phyloP scores from a whole-genome alignment of 2,329 filamentous ascomycete genomes.

The Ceratocystis diversiconidia region DNA sequence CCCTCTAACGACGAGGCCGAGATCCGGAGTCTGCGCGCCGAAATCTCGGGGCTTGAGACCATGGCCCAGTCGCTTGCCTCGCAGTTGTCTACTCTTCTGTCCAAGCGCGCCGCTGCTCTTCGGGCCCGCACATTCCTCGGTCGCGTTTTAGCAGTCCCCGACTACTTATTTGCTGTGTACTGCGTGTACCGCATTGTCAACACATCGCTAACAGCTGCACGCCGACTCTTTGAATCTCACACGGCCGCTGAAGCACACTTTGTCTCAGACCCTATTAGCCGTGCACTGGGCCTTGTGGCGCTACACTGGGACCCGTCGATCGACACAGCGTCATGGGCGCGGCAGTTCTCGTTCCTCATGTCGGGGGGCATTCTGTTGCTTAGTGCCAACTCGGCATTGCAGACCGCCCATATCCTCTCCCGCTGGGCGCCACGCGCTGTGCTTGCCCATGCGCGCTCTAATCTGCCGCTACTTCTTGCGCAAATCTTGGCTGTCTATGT shows the following conservation, averaged over 20 bases:
- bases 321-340: constrained; percentile 69
- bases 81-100: constrained; percentile 47
- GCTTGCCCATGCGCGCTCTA: constrained; percentile 60
- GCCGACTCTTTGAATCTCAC: constrained; percentile 37
- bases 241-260: constrained; percentile 21
- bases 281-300: constrained; percentile 63
- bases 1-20: constrained; percentile 46
- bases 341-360: constrained; percentile 76
- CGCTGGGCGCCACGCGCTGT: constrained; percentile 59
- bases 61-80: constrained; percentile 61
- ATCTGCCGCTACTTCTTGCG: constrained; percentile 61
- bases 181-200: constrained; percentile 71
- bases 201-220: constrained; percentile 53
- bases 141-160: constrained; percentile 44
- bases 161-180: constrained; percentile 62
- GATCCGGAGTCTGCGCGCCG: constrained; percentile 50
- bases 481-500: constrained; percentile 78
- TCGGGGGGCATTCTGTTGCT: constrained; percentile 71
- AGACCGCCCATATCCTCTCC: constrained; percentile 70
- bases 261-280: constrained; percentile 60
- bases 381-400: constrained; percentile 69
- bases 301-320: constrained; percentile 73
- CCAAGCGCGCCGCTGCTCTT: constrained; percentile 47
- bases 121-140: constrained; percentile 55
- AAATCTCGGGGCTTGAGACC: constrained; percentile 64